Evolutionary conservation across 306 rosid species (phyloP).

Genomic region (Elaeagnus macrophylla): DNA sequence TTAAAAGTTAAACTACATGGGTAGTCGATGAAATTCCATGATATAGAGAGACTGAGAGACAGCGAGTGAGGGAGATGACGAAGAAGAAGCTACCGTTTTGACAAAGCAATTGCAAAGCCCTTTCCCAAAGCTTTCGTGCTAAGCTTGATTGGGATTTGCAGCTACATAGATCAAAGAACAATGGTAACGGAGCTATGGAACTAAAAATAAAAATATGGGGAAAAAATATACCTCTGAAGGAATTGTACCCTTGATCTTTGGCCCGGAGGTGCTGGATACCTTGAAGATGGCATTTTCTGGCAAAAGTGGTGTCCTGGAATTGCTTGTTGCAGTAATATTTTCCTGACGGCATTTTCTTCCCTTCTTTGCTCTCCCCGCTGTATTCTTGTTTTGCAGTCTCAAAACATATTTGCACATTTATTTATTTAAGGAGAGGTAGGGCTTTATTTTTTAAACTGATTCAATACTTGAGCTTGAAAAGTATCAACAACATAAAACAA

Average conservation of each 20-base stretch:
- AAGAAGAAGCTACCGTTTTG: conserved; percentile 34
- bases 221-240: conserved; percentile 41
- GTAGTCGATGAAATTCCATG: too few relatives aligned
- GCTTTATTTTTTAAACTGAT: too few relatives aligned
- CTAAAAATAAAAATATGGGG: not conserved
- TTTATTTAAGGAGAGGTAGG: too few relatives aligned
- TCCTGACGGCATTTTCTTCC: not conserved
- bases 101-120: conserved; percentile 58
- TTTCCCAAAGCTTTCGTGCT: conserved; percentile 15
- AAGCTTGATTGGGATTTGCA: conserved; percentile 28
- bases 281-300: conserved; percentile 63
- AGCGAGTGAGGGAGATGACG: too few relatives aligned
- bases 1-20: too few relatives aligned
- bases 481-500: too few relatives aligned
- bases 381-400: too few relatives aligned
- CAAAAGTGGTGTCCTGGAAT: conserved; percentile 60
- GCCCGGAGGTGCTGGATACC: conserved; percentile 62
- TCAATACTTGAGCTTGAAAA: too few relatives aligned
- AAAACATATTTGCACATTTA: too few relatives aligned
- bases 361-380: not conserved
- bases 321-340: conserved; percentile 52
- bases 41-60: conserved; percentile 5
- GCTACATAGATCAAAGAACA: not conserved
- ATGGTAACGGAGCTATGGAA: not conserved
- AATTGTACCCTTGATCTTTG: conserved; percentile 82